Evolutionary conservation across 2,329 filamentous ascomycete genomes (phyloP).

Genomic region (Sporothrix schenckii): DNA sequence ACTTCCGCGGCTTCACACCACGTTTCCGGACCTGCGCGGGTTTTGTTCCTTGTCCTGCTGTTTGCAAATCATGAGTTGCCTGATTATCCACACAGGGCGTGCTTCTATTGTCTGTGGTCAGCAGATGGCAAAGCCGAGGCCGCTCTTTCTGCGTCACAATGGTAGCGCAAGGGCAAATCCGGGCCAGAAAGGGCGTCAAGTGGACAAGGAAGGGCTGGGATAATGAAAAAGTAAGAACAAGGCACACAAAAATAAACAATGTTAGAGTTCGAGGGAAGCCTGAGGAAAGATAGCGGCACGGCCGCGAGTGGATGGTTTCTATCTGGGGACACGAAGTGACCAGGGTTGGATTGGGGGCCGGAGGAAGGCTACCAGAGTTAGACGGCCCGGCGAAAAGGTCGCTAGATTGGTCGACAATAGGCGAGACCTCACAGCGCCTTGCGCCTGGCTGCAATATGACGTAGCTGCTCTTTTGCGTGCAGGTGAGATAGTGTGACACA

Average conservation of each 20-base stretch:
- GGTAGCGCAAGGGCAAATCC: background rate
- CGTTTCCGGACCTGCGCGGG: background rate
- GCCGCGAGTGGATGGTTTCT: slow-evolving; percentile 13
- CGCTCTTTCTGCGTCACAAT: background rate
- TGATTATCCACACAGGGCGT: background rate
- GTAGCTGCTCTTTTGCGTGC: background rate
- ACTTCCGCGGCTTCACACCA: slow-evolving; percentile 7
- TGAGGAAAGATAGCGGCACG: background rate
- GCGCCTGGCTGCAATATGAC: background rate
- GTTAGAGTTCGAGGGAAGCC: background rate
- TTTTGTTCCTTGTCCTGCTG: slow-evolving; percentile 1
- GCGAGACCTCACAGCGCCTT: slow-evolving; percentile 9
- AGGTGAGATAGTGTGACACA: slow-evolving; percentile 10
- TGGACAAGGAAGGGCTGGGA: background rate
- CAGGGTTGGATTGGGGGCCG: slow-evolving; percentile 19
- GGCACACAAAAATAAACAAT: background rate
- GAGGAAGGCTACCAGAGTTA: slow-evolving; percentile 16
- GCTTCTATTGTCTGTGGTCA: background rate
- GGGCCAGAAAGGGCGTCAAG: background rate
- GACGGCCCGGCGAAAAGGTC: background rate
- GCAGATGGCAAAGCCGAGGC: background rate
- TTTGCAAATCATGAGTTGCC: background rate
- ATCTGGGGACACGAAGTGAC: slow-evolving; percentile 18
- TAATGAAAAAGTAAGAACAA: slow-evolving; percentile 3
- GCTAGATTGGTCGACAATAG: slow-evolving; percentile 3